Base-by-base conservation (phyloP, 2,329 filamentous ascomycete species). In the Cryphonectria japonica region DNA sequence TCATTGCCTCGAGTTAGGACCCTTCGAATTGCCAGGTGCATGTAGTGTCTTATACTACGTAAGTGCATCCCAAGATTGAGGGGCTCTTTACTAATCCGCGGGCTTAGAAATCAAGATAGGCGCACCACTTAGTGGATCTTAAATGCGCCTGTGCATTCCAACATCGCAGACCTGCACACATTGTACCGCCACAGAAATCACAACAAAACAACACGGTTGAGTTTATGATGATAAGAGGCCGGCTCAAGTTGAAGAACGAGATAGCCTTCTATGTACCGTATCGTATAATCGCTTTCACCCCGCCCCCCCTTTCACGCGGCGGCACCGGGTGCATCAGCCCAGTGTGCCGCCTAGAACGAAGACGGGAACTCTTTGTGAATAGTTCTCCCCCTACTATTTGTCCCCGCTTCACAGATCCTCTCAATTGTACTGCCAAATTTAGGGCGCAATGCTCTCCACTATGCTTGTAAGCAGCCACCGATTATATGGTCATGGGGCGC, bases 51-150 rank as follows among this genome's bases (percentile, higher is more conserved):
- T 61, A 61, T 61, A 50, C 22, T 50, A 34, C 34, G 6, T 3
- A n/a, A 22, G 11, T 39, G 59, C 34, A 39, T 39, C 29, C 6
- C 22, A 14, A 11, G 46, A 7, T 50, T n/a, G 22, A 64, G n/a
- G 61, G 22, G n/a, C 4, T 41, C 9, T 39, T 64, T 46, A 39
- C 26, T 64, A 39, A 64, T 64, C 61, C 43, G n/a, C 43, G 16
- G 52, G 71, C 68, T 72, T 72, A 72, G 66, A 72, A 72, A 72
- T 72, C 71, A 72, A 34, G 59, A 52, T 63, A 62, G 59, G 37
- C 63, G 65, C 54, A 32, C 11, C 26, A 59, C 29, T 19, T 19
- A 29, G 4, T 57, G 26, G 26, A 59, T 9, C 26, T 13, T 16
- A 39, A 11, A 13, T 13, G 37, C 37, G 11, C 9, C 29, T 59